Evolutionary conservation across 148 eudicot species (phyloP).

Genomic region (Pharnaceum exiguum): DNA sequence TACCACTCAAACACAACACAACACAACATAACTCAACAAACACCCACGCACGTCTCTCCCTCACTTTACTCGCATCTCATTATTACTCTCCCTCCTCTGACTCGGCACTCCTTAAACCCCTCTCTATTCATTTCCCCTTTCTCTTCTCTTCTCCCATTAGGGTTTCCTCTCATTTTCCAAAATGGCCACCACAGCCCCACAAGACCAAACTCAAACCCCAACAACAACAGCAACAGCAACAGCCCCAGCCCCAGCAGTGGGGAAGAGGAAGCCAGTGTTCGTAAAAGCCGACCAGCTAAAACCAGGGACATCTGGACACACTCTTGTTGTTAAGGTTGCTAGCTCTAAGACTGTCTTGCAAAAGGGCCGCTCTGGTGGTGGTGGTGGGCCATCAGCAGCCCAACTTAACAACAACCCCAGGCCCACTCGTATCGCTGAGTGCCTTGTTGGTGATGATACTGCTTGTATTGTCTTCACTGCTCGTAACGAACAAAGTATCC

Average conservation of each 20-base stretch:
- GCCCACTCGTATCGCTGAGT: slow-evolving; percentile 32
- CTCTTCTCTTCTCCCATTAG: background rate
- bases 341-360: slow-evolving; percentile 27
- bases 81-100: background rate
- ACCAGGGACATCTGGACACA: slow-evolving; percentile 35
- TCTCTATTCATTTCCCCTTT: background rate
- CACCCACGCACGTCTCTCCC: background rate
- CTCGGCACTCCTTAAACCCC: background rate
- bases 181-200: no score
- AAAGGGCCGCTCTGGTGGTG: slow-evolving; percentile 26
- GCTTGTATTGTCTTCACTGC: slow-evolving; percentile 36
- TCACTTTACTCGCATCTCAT: background rate
- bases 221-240: slow-evolving; percentile 8
- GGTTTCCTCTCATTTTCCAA: background rate
- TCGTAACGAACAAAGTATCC: slow-evolving; percentile 37
- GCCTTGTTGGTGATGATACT: slow-evolving; percentile 41
- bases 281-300: slow-evolving; percentile 31
- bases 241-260: background rate
- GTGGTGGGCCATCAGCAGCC: slow-evolving; percentile 16
- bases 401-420: slow-evolving; percentile 21
- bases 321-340: slow-evolving; percentile 34
- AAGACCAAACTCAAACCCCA: slow-evolving; percentile 3
- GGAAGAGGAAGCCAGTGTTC: slow-evolving; percentile 43
- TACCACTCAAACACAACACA: no score
- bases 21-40: no score